These are phyloP conservation scores for Kluyveromyces siamensis DNA, from an alignment of 805 yeast species.

Conservation along the genomic window DNA sequence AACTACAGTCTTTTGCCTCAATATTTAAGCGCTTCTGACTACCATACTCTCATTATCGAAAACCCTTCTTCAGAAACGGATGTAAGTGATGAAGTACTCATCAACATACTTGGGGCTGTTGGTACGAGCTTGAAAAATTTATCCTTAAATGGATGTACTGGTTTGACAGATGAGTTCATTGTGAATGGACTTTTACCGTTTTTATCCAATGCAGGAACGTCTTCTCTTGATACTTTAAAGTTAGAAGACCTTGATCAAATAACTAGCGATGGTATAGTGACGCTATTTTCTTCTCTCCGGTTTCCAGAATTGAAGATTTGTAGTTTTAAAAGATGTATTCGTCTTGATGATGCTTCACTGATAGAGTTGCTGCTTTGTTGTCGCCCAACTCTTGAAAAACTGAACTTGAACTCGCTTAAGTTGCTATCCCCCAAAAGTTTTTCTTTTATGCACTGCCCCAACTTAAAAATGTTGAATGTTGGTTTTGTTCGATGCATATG, in stretches of 20 bases:
- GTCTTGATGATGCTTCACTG: slow-evolving; percentile 54
- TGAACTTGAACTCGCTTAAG: slow-evolving; percentile 68
- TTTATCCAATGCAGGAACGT: slow-evolving; percentile 32
- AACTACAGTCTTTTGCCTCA: slow-evolving; percentile 61
- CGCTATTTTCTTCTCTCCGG: slow-evolving; percentile 42
- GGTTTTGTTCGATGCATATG: slow-evolving; percentile 77
- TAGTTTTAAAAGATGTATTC: slow-evolving; percentile 56
- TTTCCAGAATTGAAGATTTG: slow-evolving; percentile 51
- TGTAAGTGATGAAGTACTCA: slow-evolving; percentile 57
- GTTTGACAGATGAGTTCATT: slow-evolving; percentile 55
- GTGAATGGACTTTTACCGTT: slow-evolving; percentile 50
- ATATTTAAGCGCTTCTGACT: slow-evolving; percentile 34
- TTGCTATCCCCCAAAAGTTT: slow-evolving; percentile 44
- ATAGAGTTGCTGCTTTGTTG: slow-evolving; percentile 55
- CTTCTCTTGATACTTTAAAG: slow-evolving; percentile 45
- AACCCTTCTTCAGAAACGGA: slow-evolving; percentile 60
- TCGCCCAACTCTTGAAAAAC: slow-evolving; percentile 50
- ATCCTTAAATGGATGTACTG: slow-evolving; percentile 63
- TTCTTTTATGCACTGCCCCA: slow-evolving; percentile 42
- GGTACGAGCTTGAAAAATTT: slow-evolving; percentile 55
- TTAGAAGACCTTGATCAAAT: slow-evolving; percentile 52
- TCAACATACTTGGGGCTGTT: slow-evolving; percentile 47
- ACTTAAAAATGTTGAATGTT: slow-evolving; percentile 57
- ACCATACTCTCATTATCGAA: slow-evolving; percentile 55
- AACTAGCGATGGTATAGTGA: slow-evolving; percentile 57